A percentile compares a stretch with the other conserved stretches of the same genome.
Evolutionary conservation across 805 yeast species (phyloP).

Genomic region (Candida orba): DNA sequence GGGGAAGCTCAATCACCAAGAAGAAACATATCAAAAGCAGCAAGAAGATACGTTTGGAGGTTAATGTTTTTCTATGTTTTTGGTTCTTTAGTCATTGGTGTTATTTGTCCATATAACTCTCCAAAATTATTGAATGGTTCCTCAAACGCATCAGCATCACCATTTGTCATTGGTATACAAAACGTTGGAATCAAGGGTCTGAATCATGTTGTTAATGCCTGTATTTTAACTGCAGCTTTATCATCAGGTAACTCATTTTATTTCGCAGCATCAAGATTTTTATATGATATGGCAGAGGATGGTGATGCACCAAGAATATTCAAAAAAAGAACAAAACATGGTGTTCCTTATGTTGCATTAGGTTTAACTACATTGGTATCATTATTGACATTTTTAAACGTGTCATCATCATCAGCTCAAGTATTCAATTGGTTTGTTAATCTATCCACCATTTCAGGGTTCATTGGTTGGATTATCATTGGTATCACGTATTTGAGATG

Average conservation of each 20-base stretch:
- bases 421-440: constrained; percentile 69
- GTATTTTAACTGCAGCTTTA: constrained; percentile 69
- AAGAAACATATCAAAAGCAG: constrained; percentile 54
- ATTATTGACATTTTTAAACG: constrained; percentile 62
- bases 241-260: constrained; percentile 80
- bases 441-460: constrained; percentile 69
- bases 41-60: constrained; percentile 47
- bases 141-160: constrained; percentile 63
- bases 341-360: constrained; percentile 63
- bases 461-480: constrained; percentile 69
- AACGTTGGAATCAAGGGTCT: constrained; percentile 58
- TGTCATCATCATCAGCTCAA: constrained; percentile 47
- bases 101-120: constrained; percentile 57
- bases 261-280: constrained; percentile 68
- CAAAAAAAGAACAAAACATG: constrained; percentile 54
- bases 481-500: constrained; percentile 61
- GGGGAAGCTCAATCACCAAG: constrained; percentile 56
- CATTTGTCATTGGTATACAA: constrained; percentile 77
- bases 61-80: constrained; percentile 51
- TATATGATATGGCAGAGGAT: constrained; percentile 63
- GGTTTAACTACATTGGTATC: constrained; percentile 36
- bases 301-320: constrained; percentile 73
- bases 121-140: constrained; percentile 40
- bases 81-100: constrained; percentile 63
- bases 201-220: constrained; percentile 72